Evolutionary conservation across 108 stramenopile genomes (phyloP), one percentile per base, ranked within the genome.

Genomic region (Skeletonema menzelii): DNA sequence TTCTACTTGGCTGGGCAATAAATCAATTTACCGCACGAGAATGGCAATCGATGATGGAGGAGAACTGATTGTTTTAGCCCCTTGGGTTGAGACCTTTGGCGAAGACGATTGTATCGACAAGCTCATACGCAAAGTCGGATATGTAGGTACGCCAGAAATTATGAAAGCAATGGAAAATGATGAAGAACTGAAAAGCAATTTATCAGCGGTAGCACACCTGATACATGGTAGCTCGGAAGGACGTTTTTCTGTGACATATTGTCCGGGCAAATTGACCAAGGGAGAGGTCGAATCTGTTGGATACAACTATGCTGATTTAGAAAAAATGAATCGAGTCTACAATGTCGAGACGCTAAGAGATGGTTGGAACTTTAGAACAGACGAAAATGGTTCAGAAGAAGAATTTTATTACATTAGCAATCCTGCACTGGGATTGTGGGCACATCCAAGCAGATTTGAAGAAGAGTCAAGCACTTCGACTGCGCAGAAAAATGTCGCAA

Each of bases 381-480:
- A 38, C 3, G 82, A 83, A 14, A 46, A 63, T 62, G 87, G 85
- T 5, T 80, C 76, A 20, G 85, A 73, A 24, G 93, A 91, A 68
- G 88, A 96, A 46, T 93, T 96, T 75, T 98, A 85, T 72, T 98
- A 84, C 64, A 91, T 98, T 27, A 76, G 86, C 40, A 97, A 97
- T 70, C 98, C 98, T n/a, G 95, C 98, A 8, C 83, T 97, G 2
- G 98, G 98, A 14, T 75, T 98, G 40, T 98, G 98, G 98, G 97
- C 96, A 3, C 82, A 85, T 5, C 73, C 85, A 46, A 70, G 72
- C 27, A 76, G 97, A 31, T 97, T 97, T 75, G 88, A 85, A 46
- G 79, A 84, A 2, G 49, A 19, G 3, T 65, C 67, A 0, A 59
- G 53, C 7, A 35, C 32, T 3, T 14, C 55, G 14, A 8, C 31